Evolutionary conservation across 2,329 filamentous ascomycete genomes (phyloP), one percentile per base, ranked within the genome.

Genomic region (Fusarium nodosum): DNA sequence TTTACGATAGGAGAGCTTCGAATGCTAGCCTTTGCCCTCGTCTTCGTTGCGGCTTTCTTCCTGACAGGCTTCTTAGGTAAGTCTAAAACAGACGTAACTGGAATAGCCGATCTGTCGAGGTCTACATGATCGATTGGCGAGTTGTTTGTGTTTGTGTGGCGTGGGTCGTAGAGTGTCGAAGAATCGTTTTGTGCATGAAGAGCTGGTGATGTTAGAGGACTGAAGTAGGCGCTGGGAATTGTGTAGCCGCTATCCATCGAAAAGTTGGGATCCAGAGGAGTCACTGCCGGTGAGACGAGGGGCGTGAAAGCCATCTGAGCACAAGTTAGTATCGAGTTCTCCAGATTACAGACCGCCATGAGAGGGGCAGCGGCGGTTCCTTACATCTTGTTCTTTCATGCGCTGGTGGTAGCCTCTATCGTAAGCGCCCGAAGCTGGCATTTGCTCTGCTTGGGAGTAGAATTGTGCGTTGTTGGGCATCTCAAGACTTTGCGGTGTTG

Each of bases 251-350:
- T 80, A 26, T 89, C 86, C 63, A 87, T 81, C 46, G 86, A 83
- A 76, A 93, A 93, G 68, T 90, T 88, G 42, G 87, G 84, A 74
- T 94, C 93, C 52, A 94, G 84, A 24, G 93, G 92, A 3, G 92
- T 94, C 44, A 95, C 92, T 7, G 92, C 93, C n/a, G 93, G 93
- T 20, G 93, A 94, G 13, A 93, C 92, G 31, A 95, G 85, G 1
- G 93, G 93, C 4, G 92, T 95, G 76, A 94, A 94, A 12, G 89
- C 84, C 86, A 93, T 89, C 88, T 91, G 74, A 30, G 71, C 66
- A 69, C 33, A 48, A 30, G 52, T 54, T 48, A 75, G 72, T 47
- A 62, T 47, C 22, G 18, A 38, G 33, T 33, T 28, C 15, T 24
- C 10, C 10, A 4, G 34, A 56, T 38, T n/a, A 11, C 13, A 51